These are phyloP conservation scores for Diaporthe aspalathi DNA, from an alignment of 2,329 filamentous ascomycete genomes.

Conservation along the genomic window DNA sequence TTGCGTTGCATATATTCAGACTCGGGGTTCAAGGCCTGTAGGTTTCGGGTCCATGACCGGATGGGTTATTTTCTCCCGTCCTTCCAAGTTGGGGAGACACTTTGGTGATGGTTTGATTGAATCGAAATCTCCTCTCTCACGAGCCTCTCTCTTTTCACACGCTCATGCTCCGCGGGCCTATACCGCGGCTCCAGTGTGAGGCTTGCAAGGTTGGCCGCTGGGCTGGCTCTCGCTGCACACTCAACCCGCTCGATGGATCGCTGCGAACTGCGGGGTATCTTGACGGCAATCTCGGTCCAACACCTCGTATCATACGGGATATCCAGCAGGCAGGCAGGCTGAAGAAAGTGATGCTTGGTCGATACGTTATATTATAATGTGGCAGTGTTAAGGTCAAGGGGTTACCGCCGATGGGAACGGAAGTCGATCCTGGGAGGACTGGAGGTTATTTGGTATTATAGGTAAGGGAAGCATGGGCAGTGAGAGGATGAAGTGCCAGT, in stretches of 20 bases:
- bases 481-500: neutral
- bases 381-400: slow-evolving; percentile 20
- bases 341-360: neutral
- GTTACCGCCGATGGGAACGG: neutral
- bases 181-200: neutral
- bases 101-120: slow-evolving; percentile 2
- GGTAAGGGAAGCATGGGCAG: neutral
- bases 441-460: slow-evolving; percentile 11
- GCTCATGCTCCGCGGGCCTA: neutral
- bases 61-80: neutral
- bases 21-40: slow-evolving; percentile 14
- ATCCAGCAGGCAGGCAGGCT: neutral
- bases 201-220: slow-evolving; percentile 10
- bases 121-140: neutral
- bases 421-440: neutral
- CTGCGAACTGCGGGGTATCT: slow-evolving; percentile 24
- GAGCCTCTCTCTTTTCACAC: neutral
- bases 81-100: neutral
- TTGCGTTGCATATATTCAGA: slow-evolving; percentile 17
- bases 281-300: slow-evolving; percentile 20
- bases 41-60: slow-evolving; percentile 27
- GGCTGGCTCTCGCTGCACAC: neutral
- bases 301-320: slow-evolving; percentile 14
- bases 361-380: neutral
- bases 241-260: neutral